Base-by-base conservation (phyloP, 495 filamentous ascomycete species). In the Lichenothelia convexa region DNA sequence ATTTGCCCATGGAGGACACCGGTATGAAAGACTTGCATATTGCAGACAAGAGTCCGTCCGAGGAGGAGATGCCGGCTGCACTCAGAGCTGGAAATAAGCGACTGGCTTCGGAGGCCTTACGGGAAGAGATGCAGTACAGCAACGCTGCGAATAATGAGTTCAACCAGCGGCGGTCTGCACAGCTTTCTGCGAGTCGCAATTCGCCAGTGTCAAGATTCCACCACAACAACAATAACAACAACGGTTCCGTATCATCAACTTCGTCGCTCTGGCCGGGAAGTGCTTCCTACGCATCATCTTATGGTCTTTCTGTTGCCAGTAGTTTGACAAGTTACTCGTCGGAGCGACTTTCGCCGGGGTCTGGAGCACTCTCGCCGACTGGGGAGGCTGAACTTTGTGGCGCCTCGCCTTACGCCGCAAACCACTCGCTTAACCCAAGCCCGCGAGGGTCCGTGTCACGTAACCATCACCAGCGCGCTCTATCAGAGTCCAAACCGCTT, bases 261-360 rank as follows among this genome's bases (percentile, higher is more conserved):
- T 77, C 81, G 6, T 83, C 82, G 3, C 56, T 65, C 30, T 71
- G 71, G 23, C 64, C 73, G 38, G 73, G 80, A 38, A 84, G 70
- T 34, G 75, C 72, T 12, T 92, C 81, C 18, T 80, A 78, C 47
- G 71, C 71, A 17, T 91, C 82, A 15, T 70, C 68, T 9, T 61
- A 49, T 23, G 70, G 60, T 15, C 51, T 80, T 9, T 80, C 79
- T 9, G 70, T 66, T 30, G 73, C 75, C 3, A 84, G 73, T 55
- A 79, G 77, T 45, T 67, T 73, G 47, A 78, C 80, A 1, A 87
- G 77, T 44, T 59, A 78, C 27, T 73, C 65, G 16, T 75, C 77
- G 1, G 77, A 73, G 48, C 76, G 75, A 17, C 64, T 73, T 17
- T 91, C 83, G 1, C 80, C 83, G 2, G 70, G 71, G 18, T n/a